Conservation (phyloP, 352 stramenopile genomes). For the Phytophthora cryptogea region DNA sequence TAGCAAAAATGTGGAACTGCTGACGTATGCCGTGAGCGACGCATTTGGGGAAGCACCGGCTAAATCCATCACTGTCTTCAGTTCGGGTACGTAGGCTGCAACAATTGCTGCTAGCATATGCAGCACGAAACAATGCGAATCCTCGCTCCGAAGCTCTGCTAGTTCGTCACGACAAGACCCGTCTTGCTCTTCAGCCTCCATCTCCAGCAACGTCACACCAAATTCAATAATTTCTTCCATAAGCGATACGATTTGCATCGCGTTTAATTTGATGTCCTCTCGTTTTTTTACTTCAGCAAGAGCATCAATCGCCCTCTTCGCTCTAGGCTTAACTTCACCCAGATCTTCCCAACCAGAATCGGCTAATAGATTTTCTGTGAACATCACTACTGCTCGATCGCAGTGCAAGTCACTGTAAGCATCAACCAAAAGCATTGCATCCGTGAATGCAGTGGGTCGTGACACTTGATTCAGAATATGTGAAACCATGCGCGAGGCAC, state of each 20-base stretch:
- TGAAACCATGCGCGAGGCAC: constrained; percentile 49
- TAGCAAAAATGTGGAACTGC: constrained; percentile 36
- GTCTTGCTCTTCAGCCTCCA: constrained; percentile 34
- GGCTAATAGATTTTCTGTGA: constrained; percentile 67
- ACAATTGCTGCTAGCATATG: constrained; percentile 44
- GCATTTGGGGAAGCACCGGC: constrained; percentile 23
- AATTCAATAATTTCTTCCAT: constrained; percentile 64
- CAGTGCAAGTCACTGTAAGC: constrained; percentile 56
- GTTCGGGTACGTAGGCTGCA: constrained; percentile 32
- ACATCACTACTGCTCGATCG: constrained; percentile 57
- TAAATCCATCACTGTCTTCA: constrained; percentile 29
- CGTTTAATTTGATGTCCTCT: constrained; percentile 22
- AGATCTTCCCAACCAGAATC: constrained; percentile 14
- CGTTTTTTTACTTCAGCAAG: constrained; percentile 50
- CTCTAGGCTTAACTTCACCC: constrained; percentile 16
- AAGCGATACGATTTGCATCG: constrained; percentile 40
- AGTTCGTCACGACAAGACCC: neutral
- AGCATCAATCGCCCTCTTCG: constrained; percentile 32
- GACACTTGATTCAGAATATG: constrained; percentile 66
- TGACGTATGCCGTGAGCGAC: constrained; percentile 21
- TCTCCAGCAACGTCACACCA: constrained; percentile 49
- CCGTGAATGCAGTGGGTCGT: constrained; percentile 46
- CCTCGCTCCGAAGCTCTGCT: constrained; percentile 1
- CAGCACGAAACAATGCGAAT: constrained; percentile 34
- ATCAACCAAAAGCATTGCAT: constrained; percentile 68